Base-by-base conservation (phyloP, 768 basidiomycete genomes). In the Mycena galopus region DNA sequence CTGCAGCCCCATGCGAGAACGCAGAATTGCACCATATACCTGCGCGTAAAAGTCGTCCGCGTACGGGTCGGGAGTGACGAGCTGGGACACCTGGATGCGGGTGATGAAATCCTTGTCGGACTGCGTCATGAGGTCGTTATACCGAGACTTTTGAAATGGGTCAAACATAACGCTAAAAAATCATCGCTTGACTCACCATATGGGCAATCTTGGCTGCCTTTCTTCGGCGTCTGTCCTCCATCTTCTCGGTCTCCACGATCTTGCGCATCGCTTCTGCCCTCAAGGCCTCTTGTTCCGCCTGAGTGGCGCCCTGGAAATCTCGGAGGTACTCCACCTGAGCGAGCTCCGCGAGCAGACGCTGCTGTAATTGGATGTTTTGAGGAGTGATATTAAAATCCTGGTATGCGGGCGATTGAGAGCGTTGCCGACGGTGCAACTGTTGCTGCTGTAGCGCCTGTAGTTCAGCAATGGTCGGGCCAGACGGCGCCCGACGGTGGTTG, bases 41-140 rank as follows among this genome's bases (percentile, higher is more conserved):
- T 99, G 97, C 14, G 96, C 98, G 78, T 99, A 99, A 81, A 98
- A 99, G 80, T 99, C 98, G 74, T 99, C 97, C 35, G 95, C 92
- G 81, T 97, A 99, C 0, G 98, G 98, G 83, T 99, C 98, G 78
- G 95, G 93, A 8, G 96, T 97, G 53, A 98, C 96, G 50, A 99
- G 93, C 79, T 99, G 98, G 2, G 97, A 98, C 37, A 99, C 95
- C 81, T 99, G 98, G 73, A 99, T 99, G 29, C 98, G 92, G 39
- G 98, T 99, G 83, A 99, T 99, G 80, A 99, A 99, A 79, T 99
- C 98, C 84, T 99, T 99, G 87, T 99, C 98, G 14, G 95, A 96
- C 82, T 96, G 96, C 4, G 96, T 96, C 96, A 97, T 97, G 42
- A 97, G 87, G 80, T 96, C 95, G 76, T 97, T 97, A 79, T 96